phyloP scores from a whole-genome alignment of 1,284 basidiomycete genomes.

The Apiotrichum domesticum region DNA sequence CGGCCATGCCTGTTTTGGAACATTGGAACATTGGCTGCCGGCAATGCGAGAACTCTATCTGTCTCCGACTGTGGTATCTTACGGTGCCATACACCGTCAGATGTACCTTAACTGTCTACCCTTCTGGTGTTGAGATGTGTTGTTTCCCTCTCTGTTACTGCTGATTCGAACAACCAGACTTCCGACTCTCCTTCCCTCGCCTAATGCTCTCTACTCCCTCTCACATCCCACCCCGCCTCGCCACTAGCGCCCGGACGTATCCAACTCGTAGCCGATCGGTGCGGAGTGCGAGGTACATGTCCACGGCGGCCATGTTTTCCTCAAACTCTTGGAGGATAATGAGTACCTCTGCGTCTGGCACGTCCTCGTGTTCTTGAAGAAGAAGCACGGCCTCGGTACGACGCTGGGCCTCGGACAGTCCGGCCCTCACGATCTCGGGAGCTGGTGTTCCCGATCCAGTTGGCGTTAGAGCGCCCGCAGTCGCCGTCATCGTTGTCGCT shows the following conservation, averaged over 20 bases:
- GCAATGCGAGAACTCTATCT: too few species aligned
- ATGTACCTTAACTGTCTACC: too few species aligned
- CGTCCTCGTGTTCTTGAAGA: slow-evolving; percentile 27
- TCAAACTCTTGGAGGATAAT: slow-evolving; percentile 37
- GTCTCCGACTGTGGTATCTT: too few species aligned
- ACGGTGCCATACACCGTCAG: too few species aligned
- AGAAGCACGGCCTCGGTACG: slow-evolving; percentile 33
- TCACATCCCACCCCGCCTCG: background rate
- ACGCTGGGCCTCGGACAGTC: slow-evolving; percentile 28
- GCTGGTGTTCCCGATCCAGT: background rate
- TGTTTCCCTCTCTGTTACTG: too few species aligned
- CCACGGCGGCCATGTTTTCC: slow-evolving; percentile 27
- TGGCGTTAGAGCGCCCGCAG: slow-evolving; percentile 2
- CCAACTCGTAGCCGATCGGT: slow-evolving; percentile 7
- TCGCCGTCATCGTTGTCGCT: slow-evolving; percentile 2
- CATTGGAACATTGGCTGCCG: too few species aligned
- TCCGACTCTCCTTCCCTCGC: too few species aligned
- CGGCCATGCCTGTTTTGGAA: too few species aligned
- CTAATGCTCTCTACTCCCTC: too few species aligned
- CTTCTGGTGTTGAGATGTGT: too few species aligned
- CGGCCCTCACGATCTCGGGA: slow-evolving; percentile 8
- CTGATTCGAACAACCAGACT: too few species aligned
- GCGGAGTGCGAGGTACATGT: slow-evolving; percentile 35
- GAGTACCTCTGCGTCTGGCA: slow-evolving; percentile 35
- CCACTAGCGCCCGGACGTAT: background rate